A percentile compares a stretch with the other conserved stretches of the same genome.
Conservation (phyloP, 2,329 filamentous ascomycete genomes). For the Thermoascus crustaceus region DNA sequence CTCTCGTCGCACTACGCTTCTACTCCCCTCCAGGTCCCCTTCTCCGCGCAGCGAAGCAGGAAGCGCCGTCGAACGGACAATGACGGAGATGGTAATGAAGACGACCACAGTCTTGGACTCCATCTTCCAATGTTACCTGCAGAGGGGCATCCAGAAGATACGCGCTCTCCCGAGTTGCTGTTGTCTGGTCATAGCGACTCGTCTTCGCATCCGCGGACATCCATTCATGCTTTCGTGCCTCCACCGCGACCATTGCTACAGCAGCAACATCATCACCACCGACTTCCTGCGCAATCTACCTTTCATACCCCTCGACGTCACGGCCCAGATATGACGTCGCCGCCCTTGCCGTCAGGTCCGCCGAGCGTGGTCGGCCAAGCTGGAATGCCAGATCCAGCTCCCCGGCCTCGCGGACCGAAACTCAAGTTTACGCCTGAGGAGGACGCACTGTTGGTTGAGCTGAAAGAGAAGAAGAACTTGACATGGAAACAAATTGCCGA, state of each 20-base stretch:
- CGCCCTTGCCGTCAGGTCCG: slow-evolving; percentile 49
- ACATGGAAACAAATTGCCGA: slow-evolving; percentile 98
- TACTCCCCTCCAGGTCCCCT: slow-evolving; percentile 24
- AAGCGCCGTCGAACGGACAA: slow-evolving; percentile 29
- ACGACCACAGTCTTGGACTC: slow-evolving; percentile 20
- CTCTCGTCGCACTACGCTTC: slow-evolving; percentile 28
- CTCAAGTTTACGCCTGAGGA: slow-evolving; percentile 91
- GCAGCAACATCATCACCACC: slow-evolving; percentile 61
- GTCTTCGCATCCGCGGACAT: slow-evolving; percentile 20
- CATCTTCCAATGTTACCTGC: slow-evolving; percentile 27
- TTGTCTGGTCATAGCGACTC: slow-evolving; percentile 25
- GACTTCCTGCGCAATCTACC: slow-evolving; percentile 64
- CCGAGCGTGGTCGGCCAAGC: slow-evolving; percentile 80
- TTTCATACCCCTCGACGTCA: slow-evolving; percentile 58
- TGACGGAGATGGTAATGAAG: slow-evolving; percentile 18
- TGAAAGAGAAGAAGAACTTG: slow-evolving; percentile 90
- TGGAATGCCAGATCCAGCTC: slow-evolving; percentile 78
- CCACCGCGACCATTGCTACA: slow-evolving; percentile 40
- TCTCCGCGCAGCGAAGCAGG: slow-evolving; percentile 21
- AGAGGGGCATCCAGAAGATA: slow-evolving; percentile 20
- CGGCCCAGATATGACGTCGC: slow-evolving; percentile 42
- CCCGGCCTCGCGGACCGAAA: slow-evolving; percentile 75
- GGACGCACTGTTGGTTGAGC: slow-evolving; percentile 74
- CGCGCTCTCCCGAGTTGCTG: slow-evolving; percentile 28
- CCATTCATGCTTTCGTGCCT: slow-evolving; percentile 31